phyloP scores from a whole-genome alignment of 1,284 basidiomycete species.

The Malassezia globosa region DNA sequence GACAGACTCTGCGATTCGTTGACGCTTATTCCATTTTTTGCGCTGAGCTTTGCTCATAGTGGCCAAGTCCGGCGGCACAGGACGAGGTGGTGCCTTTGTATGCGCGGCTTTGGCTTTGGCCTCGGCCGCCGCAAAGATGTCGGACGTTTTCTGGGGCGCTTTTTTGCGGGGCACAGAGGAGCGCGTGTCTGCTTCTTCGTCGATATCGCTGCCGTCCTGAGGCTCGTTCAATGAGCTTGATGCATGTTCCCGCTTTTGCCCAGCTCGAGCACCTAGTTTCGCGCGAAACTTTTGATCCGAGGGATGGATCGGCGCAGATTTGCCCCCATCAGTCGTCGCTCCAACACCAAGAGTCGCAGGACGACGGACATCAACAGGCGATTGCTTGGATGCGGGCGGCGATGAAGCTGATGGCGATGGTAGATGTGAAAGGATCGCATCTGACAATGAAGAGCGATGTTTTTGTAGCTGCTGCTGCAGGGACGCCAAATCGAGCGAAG shows the following conservation, averaged over 20 bases:
- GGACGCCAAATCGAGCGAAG: slow-evolving; percentile 30
- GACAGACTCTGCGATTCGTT: slow-evolving; percentile 14
- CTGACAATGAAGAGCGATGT: slow-evolving; percentile 30
- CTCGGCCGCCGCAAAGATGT: slow-evolving; percentile 16
- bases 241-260: background rate
- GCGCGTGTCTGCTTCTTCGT: slow-evolving; percentile 16
- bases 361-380: slow-evolving; percentile 11
- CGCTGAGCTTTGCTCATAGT: slow-evolving; percentile 33
- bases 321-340: slow-evolving; percentile 25
- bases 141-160: background rate
- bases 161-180: background rate
- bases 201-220: background rate
- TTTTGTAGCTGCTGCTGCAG: slow-evolving; percentile 38
- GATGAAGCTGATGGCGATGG: slow-evolving; percentile 9
- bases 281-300: slow-evolving; percentile 27
- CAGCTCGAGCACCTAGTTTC: slow-evolving; percentile 19
- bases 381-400: background rate
- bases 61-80: slow-evolving; percentile 16
- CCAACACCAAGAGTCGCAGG: slow-evolving; percentile 33
- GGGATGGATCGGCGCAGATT: background rate
- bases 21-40: slow-evolving; percentile 35
- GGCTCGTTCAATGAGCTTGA: background rate
- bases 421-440: slow-evolving; percentile 32
- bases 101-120: slow-evolving; percentile 15
- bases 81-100: slow-evolving; percentile 14